These are phyloP conservation scores for Thymus quinquecostatus DNA, from an alignment of 257 asterid species.

Conservation along the genomic window DNA sequence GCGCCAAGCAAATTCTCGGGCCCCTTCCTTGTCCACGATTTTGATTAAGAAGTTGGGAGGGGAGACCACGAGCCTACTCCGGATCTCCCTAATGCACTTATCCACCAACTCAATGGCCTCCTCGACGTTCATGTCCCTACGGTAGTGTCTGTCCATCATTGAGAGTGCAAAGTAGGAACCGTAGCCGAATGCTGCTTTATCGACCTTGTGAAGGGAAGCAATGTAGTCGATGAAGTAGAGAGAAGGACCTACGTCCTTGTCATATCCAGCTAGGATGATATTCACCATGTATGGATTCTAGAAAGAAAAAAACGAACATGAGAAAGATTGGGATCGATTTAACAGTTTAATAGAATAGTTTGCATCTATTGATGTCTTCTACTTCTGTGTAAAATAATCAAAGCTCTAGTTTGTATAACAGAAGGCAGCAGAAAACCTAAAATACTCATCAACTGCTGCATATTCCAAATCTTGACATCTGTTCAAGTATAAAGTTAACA, in stretches of 20 bases:
- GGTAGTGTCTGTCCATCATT: conserved; percentile 93
- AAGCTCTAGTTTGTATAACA: not conserved
- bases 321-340: not conserved
- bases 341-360: not conserved
- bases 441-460: too few species aligned
- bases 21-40: conserved; percentile 91
- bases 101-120: conserved; percentile 88
- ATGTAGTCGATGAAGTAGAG: conserved; percentile 81
- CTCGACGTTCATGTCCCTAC: conserved; percentile 78
- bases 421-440: too few species aligned
- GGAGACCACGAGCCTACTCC: conserved; percentile 84
- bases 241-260: conserved; percentile 90
- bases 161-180: conserved; percentile 90
- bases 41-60: conserved; percentile 93
- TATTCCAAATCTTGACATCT: too few species aligned
- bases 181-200: conserved; percentile 90
- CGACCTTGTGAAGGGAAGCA: conserved; percentile 88
- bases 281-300: conserved; percentile 91
- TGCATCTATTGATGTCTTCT: conserved; percentile 7
- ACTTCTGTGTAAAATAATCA: not conserved
- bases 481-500: too few species aligned
- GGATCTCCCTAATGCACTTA: conserved; percentile 71
- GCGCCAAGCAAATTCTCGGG: conserved; percentile 83
- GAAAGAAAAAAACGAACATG: conserved; percentile 19
- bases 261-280: conserved; percentile 88